phyloP scores from a whole-genome alignment of 192 early-diverging fungal genomes.

The Gaertneriomyces sp. region DNA sequence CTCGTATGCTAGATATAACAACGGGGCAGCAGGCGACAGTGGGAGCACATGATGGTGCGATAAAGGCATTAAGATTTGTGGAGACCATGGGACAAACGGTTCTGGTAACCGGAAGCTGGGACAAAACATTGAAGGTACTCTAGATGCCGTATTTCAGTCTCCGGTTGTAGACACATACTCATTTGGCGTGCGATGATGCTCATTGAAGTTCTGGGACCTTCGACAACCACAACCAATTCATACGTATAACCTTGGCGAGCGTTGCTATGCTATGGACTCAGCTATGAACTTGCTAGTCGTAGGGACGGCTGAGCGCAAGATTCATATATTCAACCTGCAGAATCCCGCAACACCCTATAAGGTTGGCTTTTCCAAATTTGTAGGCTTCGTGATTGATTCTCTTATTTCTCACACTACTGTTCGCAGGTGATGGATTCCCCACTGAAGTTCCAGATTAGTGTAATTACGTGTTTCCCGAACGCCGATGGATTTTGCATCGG shows the following conservation, averaged over 20 bases:
- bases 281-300: conserved; percentile 76
- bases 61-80: conserved; percentile 74
- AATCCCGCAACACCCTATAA: conserved; percentile 76
- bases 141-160: too few species aligned
- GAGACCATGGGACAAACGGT: conserved; percentile 50
- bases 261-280: conserved; percentile 88
- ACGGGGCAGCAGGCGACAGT: conserved; percentile 80
- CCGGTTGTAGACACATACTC: too few species aligned
- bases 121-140: conserved; percentile 76
- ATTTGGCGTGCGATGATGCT: too few species aligned
- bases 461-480: conserved; percentile 69
- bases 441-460: conserved; percentile 82
- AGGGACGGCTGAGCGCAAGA: conserved; percentile 86
- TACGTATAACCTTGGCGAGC: conserved; percentile 74
- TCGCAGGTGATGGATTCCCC: conserved; percentile 52
- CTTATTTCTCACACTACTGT: too few species aligned
- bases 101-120: conserved; percentile 88
- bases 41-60: conserved; percentile 86
- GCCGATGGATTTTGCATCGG: conserved; percentile 84
- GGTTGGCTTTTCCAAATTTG: conserved; percentile 22
- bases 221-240: conserved; percentile 72
- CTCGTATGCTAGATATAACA: conserved; percentile 74
- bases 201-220: conserved; percentile 84
- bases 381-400: too few species aligned
- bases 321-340: conserved; percentile 75